Evolutionary conservation across 805 yeast species (phyloP).

Genomic region (Tetrapisispora iriomotensis): DNA sequence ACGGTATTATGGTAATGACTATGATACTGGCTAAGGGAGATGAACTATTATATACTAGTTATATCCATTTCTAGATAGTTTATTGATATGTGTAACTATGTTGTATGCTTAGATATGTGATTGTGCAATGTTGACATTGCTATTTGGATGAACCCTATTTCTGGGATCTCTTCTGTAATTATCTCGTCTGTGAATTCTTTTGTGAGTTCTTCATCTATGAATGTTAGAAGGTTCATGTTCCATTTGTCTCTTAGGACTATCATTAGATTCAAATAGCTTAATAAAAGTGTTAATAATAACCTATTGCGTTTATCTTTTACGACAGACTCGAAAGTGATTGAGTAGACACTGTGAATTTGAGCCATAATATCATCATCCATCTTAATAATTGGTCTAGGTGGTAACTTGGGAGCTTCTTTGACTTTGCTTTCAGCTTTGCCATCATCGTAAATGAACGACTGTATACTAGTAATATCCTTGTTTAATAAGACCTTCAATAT

Average conservation of each 20-base stretch:
- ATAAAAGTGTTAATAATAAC: slow-evolving; percentile 18
- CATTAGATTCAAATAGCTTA: slow-evolving; percentile 50
- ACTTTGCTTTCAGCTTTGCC: not conserved
- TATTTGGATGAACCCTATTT: slow-evolving; percentile 21
- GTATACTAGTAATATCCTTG: slow-evolving; percentile 16
- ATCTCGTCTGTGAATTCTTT: slow-evolving; percentile 16
- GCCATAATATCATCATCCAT: slow-evolving; percentile 35
- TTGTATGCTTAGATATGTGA: not conserved
- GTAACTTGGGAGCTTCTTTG: slow-evolving; percentile 10
- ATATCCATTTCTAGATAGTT: no score
- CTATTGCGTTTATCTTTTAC: slow-evolving; percentile 6
- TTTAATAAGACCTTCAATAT: slow-evolving; percentile 58
- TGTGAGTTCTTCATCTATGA: slow-evolving; percentile 26
- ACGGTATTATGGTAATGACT: no score
- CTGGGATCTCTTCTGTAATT: slow-evolving; percentile 12
- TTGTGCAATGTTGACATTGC: slow-evolving; percentile 18
- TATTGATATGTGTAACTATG: no score
- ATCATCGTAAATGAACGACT: not conserved
- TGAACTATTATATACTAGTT: no score
- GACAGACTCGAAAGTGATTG: slow-evolving; percentile 29
- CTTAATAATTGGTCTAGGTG: slow-evolving; percentile 34
- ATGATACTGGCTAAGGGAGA: no score
- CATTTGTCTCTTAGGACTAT: slow-evolving; percentile 29
- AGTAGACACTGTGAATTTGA: slow-evolving; percentile 36
- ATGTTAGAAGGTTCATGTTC: slow-evolving; percentile 22